Evolutionary conservation across 768 basidiomycete genomes (phyloP).

Genomic region (Tricholoma sp.): DNA sequence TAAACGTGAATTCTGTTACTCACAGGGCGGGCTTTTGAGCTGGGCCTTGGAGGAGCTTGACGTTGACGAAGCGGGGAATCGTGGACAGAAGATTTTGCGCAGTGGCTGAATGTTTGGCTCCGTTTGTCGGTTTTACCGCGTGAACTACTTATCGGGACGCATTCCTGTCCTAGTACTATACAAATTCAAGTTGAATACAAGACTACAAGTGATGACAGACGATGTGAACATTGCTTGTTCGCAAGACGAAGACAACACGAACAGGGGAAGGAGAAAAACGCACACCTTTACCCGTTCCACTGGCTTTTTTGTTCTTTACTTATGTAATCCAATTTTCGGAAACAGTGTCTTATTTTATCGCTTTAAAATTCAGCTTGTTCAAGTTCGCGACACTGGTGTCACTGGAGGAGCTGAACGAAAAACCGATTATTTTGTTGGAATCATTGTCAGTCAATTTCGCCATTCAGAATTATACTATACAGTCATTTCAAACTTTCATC

Average conservation of each 20-base stretch:
- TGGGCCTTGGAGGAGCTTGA: constrained; percentile 33
- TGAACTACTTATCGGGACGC: background rate
- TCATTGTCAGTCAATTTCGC: constrained; percentile 31
- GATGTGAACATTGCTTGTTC: too few species aligned
- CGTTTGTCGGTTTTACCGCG: constrained; percentile 2
- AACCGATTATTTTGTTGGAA: constrained; percentile 44
- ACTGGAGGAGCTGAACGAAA: constrained; percentile 39
- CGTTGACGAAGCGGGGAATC: constrained; percentile 27
- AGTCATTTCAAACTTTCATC: background rate
- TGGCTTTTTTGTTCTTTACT: constrained; percentile 29
- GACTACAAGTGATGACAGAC: too few species aligned
- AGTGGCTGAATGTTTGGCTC: constrained; percentile 14
- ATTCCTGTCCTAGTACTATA: background rate
- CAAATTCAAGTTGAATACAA: too few species aligned
- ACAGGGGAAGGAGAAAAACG: constrained; percentile 6
- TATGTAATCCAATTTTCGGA: constrained; percentile 41
- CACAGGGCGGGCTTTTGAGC: constrained; percentile 35
- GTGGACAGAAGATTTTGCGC: constrained; percentile 12
- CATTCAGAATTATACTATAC: background rate
- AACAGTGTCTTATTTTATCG: constrained; percentile 42
- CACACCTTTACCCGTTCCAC: constrained; percentile 37
- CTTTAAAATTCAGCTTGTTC: constrained; percentile 42
- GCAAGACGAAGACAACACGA: background rate
- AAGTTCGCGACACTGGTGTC: constrained; percentile 37
- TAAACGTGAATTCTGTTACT: constrained; percentile 25